These are phyloP conservation scores for Cyberlindnera meyerae DNA, from an alignment of 805 yeast species.

Conservation along the genomic window DNA sequence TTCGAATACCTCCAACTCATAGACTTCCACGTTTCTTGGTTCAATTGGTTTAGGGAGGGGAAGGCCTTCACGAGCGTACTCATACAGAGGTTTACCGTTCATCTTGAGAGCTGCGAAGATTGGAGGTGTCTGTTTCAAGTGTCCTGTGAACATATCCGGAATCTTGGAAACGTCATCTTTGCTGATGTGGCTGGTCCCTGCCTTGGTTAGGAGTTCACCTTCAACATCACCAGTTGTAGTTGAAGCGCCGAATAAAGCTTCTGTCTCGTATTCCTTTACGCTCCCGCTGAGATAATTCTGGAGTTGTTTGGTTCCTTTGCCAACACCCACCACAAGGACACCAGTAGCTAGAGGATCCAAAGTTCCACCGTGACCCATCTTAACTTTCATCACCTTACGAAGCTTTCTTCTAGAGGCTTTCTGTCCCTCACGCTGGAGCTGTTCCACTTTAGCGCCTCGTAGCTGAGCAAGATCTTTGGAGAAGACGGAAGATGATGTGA, in stretches of 20 bases:
- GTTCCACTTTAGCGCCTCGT: constrained; percentile 41
- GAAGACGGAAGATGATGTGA: constrained; percentile 57
- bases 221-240: constrained; percentile 94
- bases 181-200: constrained; percentile 52
- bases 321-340: constrained; percentile 86
- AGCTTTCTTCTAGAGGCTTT: constrained; percentile 48
- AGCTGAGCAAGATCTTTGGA: constrained; percentile 47
- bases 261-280: constrained; percentile 73
- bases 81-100: constrained; percentile 91
- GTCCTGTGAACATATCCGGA: constrained; percentile 69
- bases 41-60: constrained; percentile 84
- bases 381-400: constrained; percentile 52
- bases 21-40: constrained; percentile 63
- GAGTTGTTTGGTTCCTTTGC: constrained; percentile 80
- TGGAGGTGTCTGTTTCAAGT: constrained; percentile 87
- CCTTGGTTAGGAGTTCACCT: constrained; percentile 68
- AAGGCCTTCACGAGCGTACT: constrained; percentile 83
- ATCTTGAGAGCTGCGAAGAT: constrained; percentile 90
- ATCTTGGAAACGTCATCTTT: constrained; percentile 45
- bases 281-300: constrained; percentile 69
- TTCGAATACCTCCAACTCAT: constrained; percentile 45
- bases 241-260: constrained; percentile 80
- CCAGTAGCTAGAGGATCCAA: constrained; percentile 96
- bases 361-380: constrained; percentile 98
- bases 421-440: constrained; percentile 34